These are phyloP conservation scores for Calycina herbarum DNA, from an alignment of 2,329 filamentous ascomycete species.

Conservation along the genomic window DNA sequence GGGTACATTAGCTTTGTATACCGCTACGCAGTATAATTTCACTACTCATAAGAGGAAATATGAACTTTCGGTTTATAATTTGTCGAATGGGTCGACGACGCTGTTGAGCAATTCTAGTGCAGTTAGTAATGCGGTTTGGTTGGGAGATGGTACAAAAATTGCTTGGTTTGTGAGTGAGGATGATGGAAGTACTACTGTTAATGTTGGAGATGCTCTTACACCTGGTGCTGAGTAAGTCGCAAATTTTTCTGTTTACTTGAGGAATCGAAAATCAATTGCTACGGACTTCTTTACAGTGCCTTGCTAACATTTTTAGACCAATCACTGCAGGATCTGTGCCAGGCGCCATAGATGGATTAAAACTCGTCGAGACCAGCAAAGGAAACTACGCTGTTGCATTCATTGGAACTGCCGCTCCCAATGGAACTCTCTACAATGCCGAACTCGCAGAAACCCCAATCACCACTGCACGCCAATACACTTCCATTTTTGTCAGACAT, in stretches of 20 bases:
- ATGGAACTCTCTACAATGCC: slow-evolving; percentile 30
- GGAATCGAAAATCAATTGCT: not conserved
- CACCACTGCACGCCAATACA: slow-evolving; percentile 27
- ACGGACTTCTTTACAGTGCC: not conserved
- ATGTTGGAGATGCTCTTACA: slow-evolving; percentile 28
- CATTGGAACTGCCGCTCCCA: slow-evolving; percentile 25
- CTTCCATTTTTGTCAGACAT: slow-evolving; percentile 29
- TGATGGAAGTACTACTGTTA: slow-evolving; percentile 30
- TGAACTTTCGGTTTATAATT: slow-evolving; percentile 68
- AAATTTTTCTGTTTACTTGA: not conserved
- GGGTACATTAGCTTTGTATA: slow-evolving; percentile 65
- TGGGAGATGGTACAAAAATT: slow-evolving; percentile 29
- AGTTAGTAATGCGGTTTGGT: slow-evolving; percentile 28
- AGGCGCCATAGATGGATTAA: slow-evolving; percentile 29
- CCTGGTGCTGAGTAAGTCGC: slow-evolving; percentile 26
- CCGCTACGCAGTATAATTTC: slow-evolving; percentile 77
- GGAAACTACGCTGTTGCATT: slow-evolving; percentile 26
- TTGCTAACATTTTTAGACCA: slow-evolving; percentile 22
- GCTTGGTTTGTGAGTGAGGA: slow-evolving; percentile 29
- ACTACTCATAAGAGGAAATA: slow-evolving; percentile 63
- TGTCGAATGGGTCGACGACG: slow-evolving; percentile 42
- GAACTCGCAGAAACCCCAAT: slow-evolving; percentile 21
- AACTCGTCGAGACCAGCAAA: slow-evolving; percentile 21
- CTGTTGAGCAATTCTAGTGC: slow-evolving; percentile 31
- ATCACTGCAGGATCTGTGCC: slow-evolving; percentile 27